Evolutionary conservation across 768 basidiomycete species (phyloP).

Genomic region (Glaciozyma martinii): DNA sequence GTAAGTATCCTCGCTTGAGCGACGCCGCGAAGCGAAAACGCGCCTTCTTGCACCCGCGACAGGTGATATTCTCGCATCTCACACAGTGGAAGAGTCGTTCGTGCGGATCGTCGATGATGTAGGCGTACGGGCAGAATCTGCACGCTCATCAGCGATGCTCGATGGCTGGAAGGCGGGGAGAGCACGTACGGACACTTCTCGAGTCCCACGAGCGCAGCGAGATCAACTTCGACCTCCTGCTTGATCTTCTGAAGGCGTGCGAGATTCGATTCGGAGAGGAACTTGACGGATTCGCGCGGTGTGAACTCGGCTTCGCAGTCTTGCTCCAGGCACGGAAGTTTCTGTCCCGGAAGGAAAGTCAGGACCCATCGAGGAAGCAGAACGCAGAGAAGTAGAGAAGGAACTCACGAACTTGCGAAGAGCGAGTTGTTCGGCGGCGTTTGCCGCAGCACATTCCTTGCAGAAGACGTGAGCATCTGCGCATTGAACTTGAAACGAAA

Average conservation of each 20-base stretch:
- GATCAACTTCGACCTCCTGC: slow-evolving; percentile 29
- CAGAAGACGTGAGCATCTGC: slow-evolving; percentile 30
- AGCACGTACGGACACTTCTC: slow-evolving; percentile 19
- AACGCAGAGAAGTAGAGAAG: background rate
- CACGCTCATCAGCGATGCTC: background rate
- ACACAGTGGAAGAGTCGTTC: slow-evolving; percentile 31
- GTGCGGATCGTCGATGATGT: slow-evolving; percentile 28
- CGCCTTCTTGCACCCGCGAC: slow-evolving; percentile 33
- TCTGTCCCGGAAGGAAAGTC: background rate
- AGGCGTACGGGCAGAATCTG: slow-evolving; percentile 31
- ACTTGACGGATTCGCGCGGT: slow-evolving; percentile 3
- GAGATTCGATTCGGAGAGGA: slow-evolving; percentile 15
- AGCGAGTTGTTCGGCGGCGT: slow-evolving; percentile 25
- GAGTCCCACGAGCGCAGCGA: slow-evolving; percentile 21
- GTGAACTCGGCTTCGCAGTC: slow-evolving; percentile 25
- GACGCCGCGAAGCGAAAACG: no score
- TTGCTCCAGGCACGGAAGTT: slow-evolving; percentile 30
- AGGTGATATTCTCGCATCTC: slow-evolving; percentile 25
- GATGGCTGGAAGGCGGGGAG: background rate
- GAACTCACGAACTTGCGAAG: slow-evolving; percentile 23
- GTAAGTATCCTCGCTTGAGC: no score
- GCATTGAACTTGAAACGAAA: no score
- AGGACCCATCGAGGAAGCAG: background rate
- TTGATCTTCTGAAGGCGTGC: slow-evolving; percentile 32
- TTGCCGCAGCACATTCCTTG: slow-evolving; percentile 23